These are phyloP conservation scores for Colletotrichum sp. DNA, from an alignment of 2,329 filamentous ascomycete species.

Conservation along the genomic window DNA sequence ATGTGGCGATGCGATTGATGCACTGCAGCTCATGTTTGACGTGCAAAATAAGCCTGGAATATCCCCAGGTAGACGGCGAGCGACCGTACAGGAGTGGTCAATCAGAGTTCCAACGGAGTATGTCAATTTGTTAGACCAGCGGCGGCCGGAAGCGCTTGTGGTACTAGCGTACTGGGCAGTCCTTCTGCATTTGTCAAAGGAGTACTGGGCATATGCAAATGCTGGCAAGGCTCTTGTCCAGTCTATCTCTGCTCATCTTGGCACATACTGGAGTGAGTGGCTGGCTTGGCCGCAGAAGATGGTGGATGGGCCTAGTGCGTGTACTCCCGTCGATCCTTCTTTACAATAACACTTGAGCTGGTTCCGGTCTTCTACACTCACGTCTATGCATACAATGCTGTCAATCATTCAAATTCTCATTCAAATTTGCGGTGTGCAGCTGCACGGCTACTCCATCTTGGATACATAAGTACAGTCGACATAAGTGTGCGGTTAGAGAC, in stretches of 20 bases:
- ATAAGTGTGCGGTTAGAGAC: neutral
- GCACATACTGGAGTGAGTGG: slow-evolving; percentile 35
- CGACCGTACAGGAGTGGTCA: slow-evolving; percentile 33
- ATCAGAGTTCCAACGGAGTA: slow-evolving; percentile 38
- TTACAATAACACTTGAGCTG: neutral
- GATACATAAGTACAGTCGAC: too few relatives aligned
- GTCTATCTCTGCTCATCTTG: slow-evolving; percentile 29
- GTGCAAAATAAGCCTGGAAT: slow-evolving; percentile 6
- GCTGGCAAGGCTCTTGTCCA: slow-evolving; percentile 33
- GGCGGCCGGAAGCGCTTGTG: slow-evolving; percentile 42
- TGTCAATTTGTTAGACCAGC: slow-evolving; percentile 36
- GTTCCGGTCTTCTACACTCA: neutral
- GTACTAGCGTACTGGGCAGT: slow-evolving; percentile 48
- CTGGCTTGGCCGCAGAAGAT: slow-evolving; percentile 20
- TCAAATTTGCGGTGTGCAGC: neutral
- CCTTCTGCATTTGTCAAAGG: slow-evolving; percentile 39
- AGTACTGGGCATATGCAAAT: slow-evolving; percentile 38
- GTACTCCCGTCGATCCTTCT: neutral
- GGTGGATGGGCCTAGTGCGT: rapidly evolving
- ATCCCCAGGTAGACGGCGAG: slow-evolving; percentile 25
- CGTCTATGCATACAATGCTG: neutral
- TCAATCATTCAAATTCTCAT: neutral
- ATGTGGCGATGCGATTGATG: slow-evolving; percentile 26
- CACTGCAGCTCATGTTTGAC: slow-evolving; percentile 36
- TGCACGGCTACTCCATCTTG: too few relatives aligned